These are phyloP conservation scores for Trichophyton mentagrophytes DNA, from an alignment of 2,329 filamentous ascomycete genomes.

Conservation along the genomic window DNA sequence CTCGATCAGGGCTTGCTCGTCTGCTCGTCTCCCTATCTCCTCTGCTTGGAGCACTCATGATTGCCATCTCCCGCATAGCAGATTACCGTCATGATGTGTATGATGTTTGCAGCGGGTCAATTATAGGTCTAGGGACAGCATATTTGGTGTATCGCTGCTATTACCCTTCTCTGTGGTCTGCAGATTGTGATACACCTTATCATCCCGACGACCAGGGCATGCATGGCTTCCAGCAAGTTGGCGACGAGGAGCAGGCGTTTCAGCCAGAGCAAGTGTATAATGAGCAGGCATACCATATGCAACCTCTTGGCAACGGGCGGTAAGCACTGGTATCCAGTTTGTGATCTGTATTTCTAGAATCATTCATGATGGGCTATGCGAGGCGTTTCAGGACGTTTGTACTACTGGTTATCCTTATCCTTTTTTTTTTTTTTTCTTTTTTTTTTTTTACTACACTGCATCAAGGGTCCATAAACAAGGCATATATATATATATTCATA, in stretches of 20 bases:
- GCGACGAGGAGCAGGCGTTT: conserved; percentile 12
- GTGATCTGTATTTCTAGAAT: not conserved
- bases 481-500: too few species aligned
- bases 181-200: conserved; percentile 12
- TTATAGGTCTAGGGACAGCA: conserved; percentile 43
- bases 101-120: conserved; percentile 45
- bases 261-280: not conserved
- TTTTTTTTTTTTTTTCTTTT: not conserved
- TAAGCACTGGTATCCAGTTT: not conserved
- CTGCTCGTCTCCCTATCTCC: conserved; percentile 45
- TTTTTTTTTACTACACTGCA: not conserved
- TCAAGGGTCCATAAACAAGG: not conserved
- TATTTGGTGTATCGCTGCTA: conserved; percentile 50
- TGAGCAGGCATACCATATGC: conserved; percentile 7
- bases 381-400: not conserved
- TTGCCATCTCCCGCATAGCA: conserved; percentile 49
- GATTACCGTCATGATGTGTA: conserved; percentile 54
- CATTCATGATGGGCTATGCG: not conserved
- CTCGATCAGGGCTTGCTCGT: conserved; percentile 43
- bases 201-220: conserved; percentile 4
- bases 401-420: not conserved
- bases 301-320: not conserved
- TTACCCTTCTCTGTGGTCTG: conserved; percentile 33
- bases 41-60: conserved; percentile 44
- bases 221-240: conserved; percentile 8